Base-by-base conservation (phyloP, 345 rosid genomes). In the Anastatica hierochuntica region DNA sequence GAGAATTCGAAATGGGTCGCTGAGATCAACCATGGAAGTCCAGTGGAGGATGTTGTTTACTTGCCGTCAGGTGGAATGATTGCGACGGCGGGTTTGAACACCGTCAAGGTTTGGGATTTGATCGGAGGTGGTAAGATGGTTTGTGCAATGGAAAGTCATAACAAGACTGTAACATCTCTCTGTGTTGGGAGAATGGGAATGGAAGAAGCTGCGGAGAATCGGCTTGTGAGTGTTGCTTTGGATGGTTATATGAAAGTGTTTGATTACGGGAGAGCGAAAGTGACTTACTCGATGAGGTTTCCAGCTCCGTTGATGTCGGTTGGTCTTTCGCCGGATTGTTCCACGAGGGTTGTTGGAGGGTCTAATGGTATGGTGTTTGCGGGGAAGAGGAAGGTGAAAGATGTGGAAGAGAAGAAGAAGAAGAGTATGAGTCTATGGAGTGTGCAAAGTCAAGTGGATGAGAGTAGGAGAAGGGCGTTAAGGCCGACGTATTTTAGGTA, bases 161-260 rank as follows among this genome's bases (percentile, higher is more conserved):
- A 88, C 77, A 88, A 86, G 79, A 85, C 94, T 3, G 95, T 92
- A 2, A 92, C 96, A 0, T 80, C 85, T 4, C 61, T 92, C 21
- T 81, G 80, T 45, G 74, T 77, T 0, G 95, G 88, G 23, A 79
- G 69, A 27, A 27, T 77, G 50, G 75, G 77, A 49, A 73, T 60
- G 2, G 80, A 63, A 11, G 83, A 77, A 19, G 51, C n/a, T 2
- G 53, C 54, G 0, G 74, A 83, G 67, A 53, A 73, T 65, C 76
- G 96, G 46, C 73, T 92, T 43, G 58, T 83, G 64, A 92, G 96
- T 45, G 95, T 84, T 27, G 90, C 81, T 41, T 71, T 92, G 14
- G 98, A 92, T 45, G 96, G 96, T 16, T 84, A 92, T 49, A 78
- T 84, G 96, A 92, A 92, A 56, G 95, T 79, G 33, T 88, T 92